phyloP scores from a whole-genome alignment of 805 yeast genomes.

The Ogataea sp. region DNA sequence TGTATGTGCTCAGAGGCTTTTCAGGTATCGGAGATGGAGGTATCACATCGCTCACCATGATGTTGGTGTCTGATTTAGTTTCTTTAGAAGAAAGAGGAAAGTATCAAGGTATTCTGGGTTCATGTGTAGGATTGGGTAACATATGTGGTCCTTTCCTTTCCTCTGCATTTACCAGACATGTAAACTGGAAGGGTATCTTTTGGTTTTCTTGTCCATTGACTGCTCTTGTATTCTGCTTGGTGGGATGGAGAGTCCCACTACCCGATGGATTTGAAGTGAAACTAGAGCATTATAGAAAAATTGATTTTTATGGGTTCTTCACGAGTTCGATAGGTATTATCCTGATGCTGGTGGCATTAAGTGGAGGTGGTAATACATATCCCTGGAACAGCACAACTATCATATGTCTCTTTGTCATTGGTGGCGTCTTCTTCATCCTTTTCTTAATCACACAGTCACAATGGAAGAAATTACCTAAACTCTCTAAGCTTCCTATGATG shows the following conservation, averaged over 20 bases:
- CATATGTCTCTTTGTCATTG: slow-evolving; percentile 33
- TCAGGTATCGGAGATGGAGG: slow-evolving; percentile 55
- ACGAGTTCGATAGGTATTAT: slow-evolving; percentile 40
- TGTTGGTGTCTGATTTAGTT: slow-evolving; percentile 45
- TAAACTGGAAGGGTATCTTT: slow-evolving; percentile 47
- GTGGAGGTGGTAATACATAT: slow-evolving; percentile 54
- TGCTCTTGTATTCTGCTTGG: slow-evolving; percentile 22
- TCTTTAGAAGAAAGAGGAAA: slow-evolving; percentile 46
- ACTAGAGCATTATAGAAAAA: slow-evolving; percentile 31
- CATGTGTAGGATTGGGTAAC: slow-evolving; percentile 43
- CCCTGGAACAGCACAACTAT: slow-evolving; percentile 43
- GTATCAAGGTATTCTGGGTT: slow-evolving; percentile 48
- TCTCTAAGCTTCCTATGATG: slow-evolving; percentile 45
- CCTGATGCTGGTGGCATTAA: slow-evolving; percentile 44
- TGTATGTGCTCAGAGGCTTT: slow-evolving; percentile 44
- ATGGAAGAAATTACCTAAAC: too few species aligned
- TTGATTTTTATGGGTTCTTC: slow-evolving; percentile 47
- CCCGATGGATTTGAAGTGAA: slow-evolving; percentile 22
- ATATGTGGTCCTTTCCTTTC: slow-evolving; percentile 50
- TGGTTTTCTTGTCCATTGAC: slow-evolving; percentile 38
- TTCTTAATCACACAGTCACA: slow-evolving; percentile 46
- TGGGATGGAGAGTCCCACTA: slow-evolving; percentile 27
- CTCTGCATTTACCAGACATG: slow-evolving; percentile 36
- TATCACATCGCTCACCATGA: slow-evolving; percentile 40
- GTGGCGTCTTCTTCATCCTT: slow-evolving; percentile 29